These are phyloP conservation scores for Suillus alpinus DNA, from an alignment of 768 basidiomycete species.

Conservation along the genomic window DNA sequence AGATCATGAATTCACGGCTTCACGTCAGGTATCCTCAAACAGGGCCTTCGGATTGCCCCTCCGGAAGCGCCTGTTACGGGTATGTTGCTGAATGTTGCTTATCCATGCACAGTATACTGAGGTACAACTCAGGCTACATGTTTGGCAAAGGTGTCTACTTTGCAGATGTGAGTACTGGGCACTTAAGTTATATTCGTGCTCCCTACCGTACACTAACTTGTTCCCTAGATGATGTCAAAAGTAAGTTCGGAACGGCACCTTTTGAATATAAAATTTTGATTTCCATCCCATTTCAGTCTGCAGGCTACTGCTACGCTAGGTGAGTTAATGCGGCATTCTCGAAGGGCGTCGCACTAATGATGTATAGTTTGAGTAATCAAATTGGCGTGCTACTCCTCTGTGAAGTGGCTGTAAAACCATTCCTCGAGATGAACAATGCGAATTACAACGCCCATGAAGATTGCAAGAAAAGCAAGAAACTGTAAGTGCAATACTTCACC, in stretches of 20 bases:
- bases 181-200: background rate
- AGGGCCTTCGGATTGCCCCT: slow-evolving; percentile 63
- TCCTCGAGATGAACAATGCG: slow-evolving; percentile 44
- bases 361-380: slow-evolving; percentile 44
- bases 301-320: slow-evolving; percentile 53
- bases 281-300: slow-evolving; percentile 36
- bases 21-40: slow-evolving; percentile 50
- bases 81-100: background rate
- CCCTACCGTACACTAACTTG: background rate
- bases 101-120: slow-evolving; percentile 1
- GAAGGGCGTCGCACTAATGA: slow-evolving; percentile 4
- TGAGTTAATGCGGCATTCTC: slow-evolving; percentile 24
- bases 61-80: slow-evolving; percentile 59
- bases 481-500: slow-evolving; percentile 28
- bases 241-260: slow-evolving; percentile 23
- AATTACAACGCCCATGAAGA: slow-evolving; percentile 49
- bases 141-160: slow-evolving; percentile 69
- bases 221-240: slow-evolving; percentile 60
- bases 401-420: slow-evolving; percentile 57
- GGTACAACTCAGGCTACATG: slow-evolving; percentile 42
- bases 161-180: slow-evolving; percentile 45
- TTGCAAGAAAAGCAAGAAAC: slow-evolving; percentile 40
- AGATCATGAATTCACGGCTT: background rate
- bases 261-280: background rate
- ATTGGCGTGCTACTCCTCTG: slow-evolving; percentile 58